Conservation (phyloP, 805 yeast genomes). For the Saturnispora saitoi region DNA sequence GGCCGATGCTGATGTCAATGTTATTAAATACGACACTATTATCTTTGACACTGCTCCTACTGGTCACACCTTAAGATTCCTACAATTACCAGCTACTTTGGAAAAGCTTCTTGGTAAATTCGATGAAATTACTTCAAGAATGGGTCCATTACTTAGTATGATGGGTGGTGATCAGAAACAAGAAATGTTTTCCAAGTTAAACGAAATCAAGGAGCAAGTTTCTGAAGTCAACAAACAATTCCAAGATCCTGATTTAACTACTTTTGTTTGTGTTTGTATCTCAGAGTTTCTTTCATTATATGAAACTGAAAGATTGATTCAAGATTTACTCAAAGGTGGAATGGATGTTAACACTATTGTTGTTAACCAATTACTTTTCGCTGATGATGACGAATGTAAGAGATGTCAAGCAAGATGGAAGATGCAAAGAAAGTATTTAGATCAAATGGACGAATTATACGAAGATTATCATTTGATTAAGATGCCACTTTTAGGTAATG, state of each 20-base stretch:
- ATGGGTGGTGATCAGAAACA: conserved; percentile 54
- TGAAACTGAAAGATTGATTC: conserved; percentile 96
- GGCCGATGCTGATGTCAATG: conserved; percentile 19
- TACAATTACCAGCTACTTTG: conserved; percentile 88
- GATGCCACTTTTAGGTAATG: conserved; percentile 91
- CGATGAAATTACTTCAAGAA: conserved; percentile 72
- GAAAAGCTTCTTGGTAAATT: conserved; percentile 82
- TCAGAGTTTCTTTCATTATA: conserved; percentile 93
- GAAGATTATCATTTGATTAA: conserved; percentile 96
- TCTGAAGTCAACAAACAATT: conserved; percentile 88
- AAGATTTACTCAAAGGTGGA: conserved; percentile 86
- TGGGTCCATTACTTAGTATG: conserved; percentile 88
- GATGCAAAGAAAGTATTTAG: conserved; percentile 92
- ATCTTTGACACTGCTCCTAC: conserved; percentile 99
- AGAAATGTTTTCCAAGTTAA: conserved; percentile 72
- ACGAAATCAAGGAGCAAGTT: conserved; percentile 72
- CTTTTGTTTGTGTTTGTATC: conserved; percentile 93
- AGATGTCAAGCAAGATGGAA: conserved; percentile 89
- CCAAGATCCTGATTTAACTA: conserved; percentile 91
- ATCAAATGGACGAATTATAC: conserved; percentile 90
- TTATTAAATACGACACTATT: conserved; percentile 67
- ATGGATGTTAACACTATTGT: conserved; percentile 97
- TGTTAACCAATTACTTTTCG: conserved; percentile 86
- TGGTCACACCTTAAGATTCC: conserved; percentile 92
- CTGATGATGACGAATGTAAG: conserved; percentile 75